A percentile compares a stretch with the other conserved stretches of the same genome.
phyloP scores from a whole-genome alignment of 495 filamentous ascomycete species.

The Apiosordaria backusii region DNA sequence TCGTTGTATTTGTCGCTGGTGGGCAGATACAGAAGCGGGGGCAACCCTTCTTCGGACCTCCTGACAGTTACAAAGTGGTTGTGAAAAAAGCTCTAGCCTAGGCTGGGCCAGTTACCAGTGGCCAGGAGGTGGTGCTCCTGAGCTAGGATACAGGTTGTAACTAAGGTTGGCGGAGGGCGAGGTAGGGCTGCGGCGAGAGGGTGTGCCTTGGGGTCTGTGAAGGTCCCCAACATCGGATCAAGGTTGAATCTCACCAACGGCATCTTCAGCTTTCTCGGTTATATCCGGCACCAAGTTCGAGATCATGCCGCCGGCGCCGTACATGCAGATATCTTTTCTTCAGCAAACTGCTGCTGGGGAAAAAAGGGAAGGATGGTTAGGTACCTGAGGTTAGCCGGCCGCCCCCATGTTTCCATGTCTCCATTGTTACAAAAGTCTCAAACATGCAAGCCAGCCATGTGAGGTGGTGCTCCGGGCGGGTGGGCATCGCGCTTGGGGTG shows the following conservation, averaged over 20 bases:
- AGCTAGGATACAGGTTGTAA: not conserved
- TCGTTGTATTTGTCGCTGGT: not conserved
- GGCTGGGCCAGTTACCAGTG: not conserved
- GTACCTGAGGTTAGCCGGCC: too few relatives aligned
- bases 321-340: not conserved
- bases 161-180: not conserved
- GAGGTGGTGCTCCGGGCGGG: slow-evolving; percentile 6
- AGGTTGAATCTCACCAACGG: not conserved
- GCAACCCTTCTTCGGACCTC: not conserved
- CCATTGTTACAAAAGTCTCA: slow-evolving; percentile 10
- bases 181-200: not conserved
- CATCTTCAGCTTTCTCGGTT: not conserved
- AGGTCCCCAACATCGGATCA: not conserved
- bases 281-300: not conserved
- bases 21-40: too few relatives aligned
- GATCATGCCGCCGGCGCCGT: not conserved
- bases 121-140: not conserved
- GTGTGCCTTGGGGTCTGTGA: not conserved
- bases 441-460: slow-evolving; percentile 9
- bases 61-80: not conserved
- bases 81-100: not conserved
- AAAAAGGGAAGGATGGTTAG: too few relatives aligned
- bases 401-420: too few relatives aligned
- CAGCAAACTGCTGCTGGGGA: too few relatives aligned
- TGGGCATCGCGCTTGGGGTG: slow-evolving; percentile 9